These are phyloP conservation scores for Quercus parvula DNA, from an alignment of 306 rosid genomes.

Conservation along the genomic window DNA sequence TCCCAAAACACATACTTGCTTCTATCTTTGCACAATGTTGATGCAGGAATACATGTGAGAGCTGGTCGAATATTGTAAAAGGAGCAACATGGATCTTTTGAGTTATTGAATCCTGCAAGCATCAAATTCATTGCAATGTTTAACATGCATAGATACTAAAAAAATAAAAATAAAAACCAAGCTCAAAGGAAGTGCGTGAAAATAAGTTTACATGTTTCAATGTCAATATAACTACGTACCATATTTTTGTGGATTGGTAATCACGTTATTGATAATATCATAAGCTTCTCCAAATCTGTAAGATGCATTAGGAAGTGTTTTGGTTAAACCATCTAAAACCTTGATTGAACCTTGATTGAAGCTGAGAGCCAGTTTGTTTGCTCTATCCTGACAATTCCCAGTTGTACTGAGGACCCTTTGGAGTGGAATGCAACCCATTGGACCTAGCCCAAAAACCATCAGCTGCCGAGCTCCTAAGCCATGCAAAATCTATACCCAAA, in stretches of 20 bases:
- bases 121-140: neutral
- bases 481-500: slow-evolving; percentile 56
- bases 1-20: slow-evolving; percentile 98
- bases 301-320: slow-evolving; percentile 60
- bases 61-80: slow-evolving; percentile 83
- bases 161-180: no score
- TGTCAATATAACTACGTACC: slow-evolving; percentile 41
- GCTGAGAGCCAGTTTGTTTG: slow-evolving; percentile 71
- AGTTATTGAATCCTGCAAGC: slow-evolving; percentile 61
- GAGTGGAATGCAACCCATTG: slow-evolving; percentile 95
- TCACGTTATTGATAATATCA: slow-evolving; percentile 71
- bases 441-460: slow-evolving; percentile 85
- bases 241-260: slow-evolving; percentile 54
- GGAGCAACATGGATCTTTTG: slow-evolving; percentile 88
- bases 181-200: neutral
- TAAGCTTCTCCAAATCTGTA: slow-evolving; percentile 81
- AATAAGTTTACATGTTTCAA: neutral
- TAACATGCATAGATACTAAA: neutral
- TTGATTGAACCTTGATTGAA: slow-evolving; percentile 65
- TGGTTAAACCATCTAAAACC: slow-evolving; percentile 43
- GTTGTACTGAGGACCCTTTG: slow-evolving; percentile 76
- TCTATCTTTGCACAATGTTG: slow-evolving; percentile 75
- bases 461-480: slow-evolving; percentile 75
- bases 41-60: slow-evolving; percentile 82
- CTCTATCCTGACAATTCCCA: slow-evolving; percentile 54